Evolutionary conservation across 345 rosid genomes (phyloP), one percentile per base, ranked within the genome.

Genomic region (Durio zibethinus): DNA sequence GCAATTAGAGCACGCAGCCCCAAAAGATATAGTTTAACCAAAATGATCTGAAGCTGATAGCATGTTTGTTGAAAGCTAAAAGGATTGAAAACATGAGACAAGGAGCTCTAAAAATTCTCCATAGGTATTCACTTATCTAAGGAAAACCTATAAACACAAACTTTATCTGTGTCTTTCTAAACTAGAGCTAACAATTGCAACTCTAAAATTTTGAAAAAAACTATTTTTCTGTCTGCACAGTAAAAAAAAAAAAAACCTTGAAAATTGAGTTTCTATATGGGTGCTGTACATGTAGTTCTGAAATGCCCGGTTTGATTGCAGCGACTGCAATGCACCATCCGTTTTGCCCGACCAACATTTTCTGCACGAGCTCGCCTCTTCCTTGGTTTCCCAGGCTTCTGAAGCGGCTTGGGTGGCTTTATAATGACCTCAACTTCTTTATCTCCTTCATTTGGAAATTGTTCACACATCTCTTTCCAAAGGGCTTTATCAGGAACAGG

Each of bases 281-380:
- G 96, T n/a, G 96, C 89, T 74, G 89, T 85, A 83, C 98, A 95
- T 31, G 99, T 93, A 57, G 96, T 94, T 84, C 98, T 90, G 84
- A 94, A 94, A 87, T 94, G 98, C n/a, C 98, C 98, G 0, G 88
- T 88, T 84, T 93, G 92, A 76, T 93, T 88, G 87, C 98, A 94
- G 33, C 94, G 91, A 79, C 98, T 88, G 78, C 98, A 94, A 70
- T 86, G 97, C 88, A 94, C 98, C 43, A 81, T 83, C 75, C 98
- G 87, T 83, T 91, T 94, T 56, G 83, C 88, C 25, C 91, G 89
- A 1, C 84, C 92, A 25, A 86, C 83, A 35, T 88, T 97, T 78
- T 91, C 96, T 42, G 91, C 78, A 56, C 87, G 82, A 57, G 82
- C 81, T 62, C 93, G 82, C 80, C 87, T 90, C 87, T 86, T 94